A percentile compares a stretch with the other conserved stretches of the same genome.
phyloP scores from a whole-genome alignment of 306 rosid genomes.

The Cucurbita pepo region DNA sequence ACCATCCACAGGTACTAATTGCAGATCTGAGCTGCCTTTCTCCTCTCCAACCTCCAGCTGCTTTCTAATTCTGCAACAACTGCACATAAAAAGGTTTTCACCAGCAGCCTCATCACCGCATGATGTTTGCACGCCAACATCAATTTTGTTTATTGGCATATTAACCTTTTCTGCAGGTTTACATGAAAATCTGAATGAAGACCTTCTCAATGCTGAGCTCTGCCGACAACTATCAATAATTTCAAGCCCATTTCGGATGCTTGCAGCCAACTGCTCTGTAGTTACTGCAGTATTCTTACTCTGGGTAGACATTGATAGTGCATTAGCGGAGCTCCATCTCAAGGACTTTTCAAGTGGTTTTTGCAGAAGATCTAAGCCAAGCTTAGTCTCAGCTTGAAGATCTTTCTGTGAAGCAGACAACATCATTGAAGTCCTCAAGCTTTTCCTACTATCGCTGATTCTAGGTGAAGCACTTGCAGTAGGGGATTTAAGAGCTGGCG shows the following conservation, averaged over 20 bases:
- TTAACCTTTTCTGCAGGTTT: slow-evolving; percentile 40
- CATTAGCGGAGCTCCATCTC: slow-evolving; percentile 21
- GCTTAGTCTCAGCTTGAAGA: slow-evolving; percentile 20
- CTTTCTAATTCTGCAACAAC: slow-evolving; percentile 46
- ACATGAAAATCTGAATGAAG: slow-evolving; percentile 60
- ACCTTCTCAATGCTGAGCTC: slow-evolving; percentile 56
- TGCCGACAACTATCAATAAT: slow-evolving; percentile 46
- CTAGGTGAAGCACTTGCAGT: slow-evolving; percentile 81
- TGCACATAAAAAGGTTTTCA: slow-evolving; percentile 45
- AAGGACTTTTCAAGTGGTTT: slow-evolving; percentile 17
- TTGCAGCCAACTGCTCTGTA: slow-evolving; percentile 73
- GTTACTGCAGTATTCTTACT: slow-evolving; percentile 28
- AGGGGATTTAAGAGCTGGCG: slow-evolving; percentile 63
- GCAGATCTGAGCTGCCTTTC: slow-evolving; percentile 39
- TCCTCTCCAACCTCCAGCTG: slow-evolving; percentile 36
- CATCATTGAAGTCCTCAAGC: slow-evolving; percentile 65
- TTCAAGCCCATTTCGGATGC: slow-evolving; percentile 89
- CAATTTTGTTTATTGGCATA: slow-evolving; percentile 41
- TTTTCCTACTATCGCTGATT: slow-evolving; percentile 70
- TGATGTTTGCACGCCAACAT: slow-evolving; percentile 63
- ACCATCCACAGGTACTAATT: slow-evolving; percentile 57
- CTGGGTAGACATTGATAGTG: slow-evolving; percentile 32
- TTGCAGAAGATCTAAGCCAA: slow-evolving; percentile 16
- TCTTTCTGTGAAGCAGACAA: slow-evolving; percentile 59
- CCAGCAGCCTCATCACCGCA: slow-evolving; percentile 18